phyloP scores from a whole-genome alignment of 192 early-diverging fungal species.

The Glomus cerebriforme region DNA sequence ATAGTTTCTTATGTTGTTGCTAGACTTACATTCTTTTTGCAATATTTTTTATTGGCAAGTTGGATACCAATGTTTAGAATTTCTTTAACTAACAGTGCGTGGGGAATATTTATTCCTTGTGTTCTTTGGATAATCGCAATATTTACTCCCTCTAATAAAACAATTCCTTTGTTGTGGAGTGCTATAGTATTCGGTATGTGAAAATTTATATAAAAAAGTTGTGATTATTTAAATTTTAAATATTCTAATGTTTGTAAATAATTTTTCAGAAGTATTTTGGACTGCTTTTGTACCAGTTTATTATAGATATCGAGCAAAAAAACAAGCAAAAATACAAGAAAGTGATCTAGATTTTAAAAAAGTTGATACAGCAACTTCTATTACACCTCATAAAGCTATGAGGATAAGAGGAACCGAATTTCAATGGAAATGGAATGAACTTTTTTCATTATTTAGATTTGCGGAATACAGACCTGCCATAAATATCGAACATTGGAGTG shows the following conservation, averaged over 20 bases:
- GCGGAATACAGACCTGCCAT: constrained; percentile 35
- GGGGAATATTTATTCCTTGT: constrained; percentile 30
- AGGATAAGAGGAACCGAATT: constrained; percentile 29
- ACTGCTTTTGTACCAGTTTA: background rate
- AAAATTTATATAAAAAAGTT: background rate
- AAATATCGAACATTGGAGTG: constrained; percentile 46
- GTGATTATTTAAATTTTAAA: background rate
- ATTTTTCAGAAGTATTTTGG: background rate
- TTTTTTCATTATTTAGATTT: constrained; percentile 5
- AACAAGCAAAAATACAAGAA: background rate
- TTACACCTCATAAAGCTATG: constrained; percentile 19
- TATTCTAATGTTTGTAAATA: background rate
- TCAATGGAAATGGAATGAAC: constrained; percentile 28
- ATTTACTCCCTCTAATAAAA: background rate
- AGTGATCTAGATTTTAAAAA: background rate
- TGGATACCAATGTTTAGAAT: constrained; percentile 19
- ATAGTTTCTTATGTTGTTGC: constrained; percentile 17
- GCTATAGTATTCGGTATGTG: constrained; percentile 22
- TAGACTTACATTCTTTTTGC: background rate
- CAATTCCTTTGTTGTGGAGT: background rate
- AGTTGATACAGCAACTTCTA: background rate
- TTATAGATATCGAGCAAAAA: background rate
- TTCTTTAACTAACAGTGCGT: constrained; percentile 1
- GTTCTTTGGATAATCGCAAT: constrained; percentile 9
- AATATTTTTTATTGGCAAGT: background rate